These are phyloP conservation scores for Ceratopteris richardii DNA, from an alignment of 75 land plant species.

Conservation along the genomic window DNA sequence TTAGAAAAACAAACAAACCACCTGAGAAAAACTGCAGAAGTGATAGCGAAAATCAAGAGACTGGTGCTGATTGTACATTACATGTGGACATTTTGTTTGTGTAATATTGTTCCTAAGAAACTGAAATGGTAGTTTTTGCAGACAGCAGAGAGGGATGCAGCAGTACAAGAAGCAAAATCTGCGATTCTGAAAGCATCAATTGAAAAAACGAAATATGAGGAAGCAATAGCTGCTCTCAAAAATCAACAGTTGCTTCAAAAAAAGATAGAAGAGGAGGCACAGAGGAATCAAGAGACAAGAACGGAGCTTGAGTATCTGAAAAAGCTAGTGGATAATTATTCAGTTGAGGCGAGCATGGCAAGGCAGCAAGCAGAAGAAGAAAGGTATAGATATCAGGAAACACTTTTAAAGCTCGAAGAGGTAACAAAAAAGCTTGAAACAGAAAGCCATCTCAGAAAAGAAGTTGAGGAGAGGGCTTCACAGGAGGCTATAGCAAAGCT, in stretches of 20 bases:
- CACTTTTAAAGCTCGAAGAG: background rate
- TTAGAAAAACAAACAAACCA: no score
- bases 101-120: background rate
- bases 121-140: background rate
- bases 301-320: background rate
- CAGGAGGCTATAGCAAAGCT: background rate
- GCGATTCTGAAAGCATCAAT: background rate
- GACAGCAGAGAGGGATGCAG: background rate
- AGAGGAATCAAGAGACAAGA: no score
- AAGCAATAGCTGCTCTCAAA: constrained; percentile 1
- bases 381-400: background rate
- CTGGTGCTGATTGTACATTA: no score
- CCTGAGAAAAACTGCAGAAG: no score
- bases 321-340: background rate
- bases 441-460: background rate
- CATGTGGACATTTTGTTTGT: background rate
- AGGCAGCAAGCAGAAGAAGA: background rate
- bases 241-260: background rate
- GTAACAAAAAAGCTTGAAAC: background rate
- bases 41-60: no score
- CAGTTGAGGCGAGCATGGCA: no score
- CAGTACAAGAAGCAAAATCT: background rate
- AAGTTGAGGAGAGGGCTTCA: constrained; percentile 3
- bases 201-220: background rate
- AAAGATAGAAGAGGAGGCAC: background rate